Evolutionary conservation across 2,329 filamentous ascomycete species (phyloP), one percentile per base, ranked within the genome.

Genomic region (Leptographium flavum): DNA sequence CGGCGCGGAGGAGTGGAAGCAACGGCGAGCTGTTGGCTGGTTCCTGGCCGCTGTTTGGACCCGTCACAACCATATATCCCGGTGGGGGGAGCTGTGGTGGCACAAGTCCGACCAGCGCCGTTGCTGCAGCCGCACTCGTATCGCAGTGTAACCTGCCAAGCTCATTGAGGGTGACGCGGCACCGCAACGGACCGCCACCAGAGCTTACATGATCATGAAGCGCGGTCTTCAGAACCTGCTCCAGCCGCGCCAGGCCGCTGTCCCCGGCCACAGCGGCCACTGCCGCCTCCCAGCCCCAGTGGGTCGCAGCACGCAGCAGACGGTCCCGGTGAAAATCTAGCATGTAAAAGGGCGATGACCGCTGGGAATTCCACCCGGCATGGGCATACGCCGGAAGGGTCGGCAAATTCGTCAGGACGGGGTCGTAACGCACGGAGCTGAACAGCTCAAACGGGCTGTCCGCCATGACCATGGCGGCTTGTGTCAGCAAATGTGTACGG

Each of bases 311-410:
- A 46, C 66, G 71, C n/a, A 87, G 67, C 58, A 94, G 73, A 44
- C 87, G 81, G 58, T 88, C 82, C 39, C 78, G 75, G 59, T 94
- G 87, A 53, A 81, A 80, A 47, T 78, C 69, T 15, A 92, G 72
- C 71, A 93, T 86, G 60, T 93, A 93, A 53, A 86, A 79, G 0
- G 80, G 74, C 9, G 77, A 83, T 7, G 64, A 56, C 23, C 66
- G 62, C 23, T 56, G 51, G 53, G 65, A 68, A 55, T 78, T 79
- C 64, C 69, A 80, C 17, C 67, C 73, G 35, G 66, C 60, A 49
- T 68, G 56, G 28, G 54, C 48, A 28, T 66, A 57, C 2, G 58
- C 59, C 30, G 56, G 54, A 45, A 61, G 60, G 48, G 54, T 47
- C 10, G 65, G 61, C 31, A 69, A 60, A 8, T 61, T 51, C 8